A percentile compares a stretch with the other conserved stretches of the same genome.
Conservation (phyloP, 441 rosid genomes). For the Eugenia klotzschiana region DNA sequence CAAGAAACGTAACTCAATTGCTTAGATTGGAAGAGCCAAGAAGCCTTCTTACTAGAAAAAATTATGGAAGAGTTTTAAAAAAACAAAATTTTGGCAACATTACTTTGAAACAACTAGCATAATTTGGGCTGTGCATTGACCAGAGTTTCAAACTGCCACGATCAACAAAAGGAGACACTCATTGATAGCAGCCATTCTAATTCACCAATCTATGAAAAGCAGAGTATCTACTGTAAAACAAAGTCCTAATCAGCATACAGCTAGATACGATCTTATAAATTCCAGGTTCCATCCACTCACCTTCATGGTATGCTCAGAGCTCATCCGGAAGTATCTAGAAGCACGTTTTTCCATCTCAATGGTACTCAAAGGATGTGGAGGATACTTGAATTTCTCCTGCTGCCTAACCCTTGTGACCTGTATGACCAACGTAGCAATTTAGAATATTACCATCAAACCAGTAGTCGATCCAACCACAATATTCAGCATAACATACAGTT, state of each 20-base stretch:
- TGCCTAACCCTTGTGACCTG: conserved; percentile 76
- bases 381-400: conserved; percentile 65
- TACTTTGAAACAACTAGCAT: not conserved
- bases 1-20: not conserved
- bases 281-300: conserved; percentile 15
- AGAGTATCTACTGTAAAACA: not conserved
- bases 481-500: conserved; percentile 40
- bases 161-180: not conserved
- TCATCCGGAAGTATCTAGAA: conserved; percentile 82
- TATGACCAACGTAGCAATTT: not conserved
- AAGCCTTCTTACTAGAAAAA: not conserved
- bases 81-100: not conserved
- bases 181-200: not conserved
- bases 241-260: not conserved
- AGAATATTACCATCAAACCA: conserved; percentile 6
- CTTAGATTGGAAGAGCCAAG: not conserved
- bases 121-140: not conserved
- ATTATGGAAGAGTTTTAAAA: not conserved
- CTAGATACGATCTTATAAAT: not conserved
- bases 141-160: not conserved
- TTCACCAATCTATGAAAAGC: not conserved
- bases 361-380: conserved; percentile 91
- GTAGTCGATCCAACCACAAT: not conserved
- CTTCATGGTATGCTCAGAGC: conserved; percentile 98
- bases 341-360: conserved; percentile 95